phyloP scores from a whole-genome alignment of 2,329 filamentous ascomycete species.

The Exserohilum rostratum region DNA sequence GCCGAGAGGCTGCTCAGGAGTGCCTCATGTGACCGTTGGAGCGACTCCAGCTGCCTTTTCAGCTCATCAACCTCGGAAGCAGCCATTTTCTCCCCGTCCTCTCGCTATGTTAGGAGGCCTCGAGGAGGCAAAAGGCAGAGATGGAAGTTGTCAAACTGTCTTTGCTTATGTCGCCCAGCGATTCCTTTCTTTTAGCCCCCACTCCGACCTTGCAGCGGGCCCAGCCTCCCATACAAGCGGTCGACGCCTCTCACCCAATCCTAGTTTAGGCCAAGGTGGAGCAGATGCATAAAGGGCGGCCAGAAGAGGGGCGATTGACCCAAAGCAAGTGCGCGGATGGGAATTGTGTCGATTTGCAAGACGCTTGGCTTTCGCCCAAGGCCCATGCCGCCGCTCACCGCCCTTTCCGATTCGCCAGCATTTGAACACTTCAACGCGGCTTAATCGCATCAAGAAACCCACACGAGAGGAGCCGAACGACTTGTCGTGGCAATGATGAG shows the following conservation, averaged over 20 bases:
- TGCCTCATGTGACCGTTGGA: slow-evolving; percentile 41
- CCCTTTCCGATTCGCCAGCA: slow-evolving; percentile 25
- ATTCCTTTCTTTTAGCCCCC: slow-evolving; percentile 17
- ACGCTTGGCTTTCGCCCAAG: not conserved
- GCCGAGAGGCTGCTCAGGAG: slow-evolving; percentile 37
- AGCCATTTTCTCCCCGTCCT: slow-evolving; percentile 31
- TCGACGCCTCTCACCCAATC: slow-evolving; percentile 22
- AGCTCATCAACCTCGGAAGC: slow-evolving; percentile 40
- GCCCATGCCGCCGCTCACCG: slow-evolving; percentile 22
- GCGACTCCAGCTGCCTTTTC: slow-evolving; percentile 40
- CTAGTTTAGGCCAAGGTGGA: slow-evolving; percentile 22
- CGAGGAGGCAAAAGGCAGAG: not conserved
- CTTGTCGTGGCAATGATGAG: not conserved
- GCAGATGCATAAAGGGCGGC: slow-evolving; percentile 1
- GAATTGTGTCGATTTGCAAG: slow-evolving; percentile 12
- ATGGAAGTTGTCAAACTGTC: not conserved
- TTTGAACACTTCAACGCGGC: not conserved
- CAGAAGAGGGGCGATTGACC: slow-evolving; percentile 10
- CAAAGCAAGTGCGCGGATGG: slow-evolving; percentile 3
- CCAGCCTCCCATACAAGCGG: slow-evolving; percentile 23
- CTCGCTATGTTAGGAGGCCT: not conserved
- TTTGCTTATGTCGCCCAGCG: slow-evolving; percentile 11
- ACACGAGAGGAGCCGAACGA: not conserved
- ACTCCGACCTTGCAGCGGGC: slow-evolving; percentile 25
- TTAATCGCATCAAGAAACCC: not conserved